phyloP scores from a whole-genome alignment of 2,329 filamentous ascomycete species.

The Neonectria magnoliae region DNA sequence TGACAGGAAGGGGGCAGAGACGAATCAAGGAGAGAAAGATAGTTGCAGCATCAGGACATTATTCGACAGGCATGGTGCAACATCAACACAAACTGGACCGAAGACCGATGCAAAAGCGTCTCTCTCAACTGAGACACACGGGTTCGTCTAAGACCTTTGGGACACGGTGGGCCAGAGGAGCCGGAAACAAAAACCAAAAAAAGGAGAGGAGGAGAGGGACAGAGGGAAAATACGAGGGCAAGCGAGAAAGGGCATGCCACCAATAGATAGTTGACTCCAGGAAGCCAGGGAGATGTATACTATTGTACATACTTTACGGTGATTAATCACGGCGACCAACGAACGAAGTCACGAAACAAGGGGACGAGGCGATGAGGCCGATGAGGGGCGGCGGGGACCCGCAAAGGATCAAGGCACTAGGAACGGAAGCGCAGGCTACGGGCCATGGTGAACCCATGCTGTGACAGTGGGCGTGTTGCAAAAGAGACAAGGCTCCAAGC shows the following conservation, averaged over 20 bases:
- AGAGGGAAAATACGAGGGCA: neutral
- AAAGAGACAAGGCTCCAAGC: constrained; percentile 3
- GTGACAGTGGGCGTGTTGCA: constrained; percentile 32
- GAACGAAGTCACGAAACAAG: constrained; percentile 21
- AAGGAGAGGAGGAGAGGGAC: neutral
- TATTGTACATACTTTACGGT: neutral
- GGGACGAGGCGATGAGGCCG: constrained; percentile 1
- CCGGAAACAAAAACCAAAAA: constrained; percentile 2
- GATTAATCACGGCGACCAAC: constrained; percentile 10
- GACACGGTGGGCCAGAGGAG: constrained; percentile 9
- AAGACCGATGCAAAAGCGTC: constrained; percentile 3
- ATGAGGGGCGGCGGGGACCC: neutral
- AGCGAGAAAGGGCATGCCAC: neutral
- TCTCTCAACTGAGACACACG: constrained; percentile 5
- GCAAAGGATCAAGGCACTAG: constrained; percentile 5
- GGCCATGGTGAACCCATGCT: constrained; percentile 25
- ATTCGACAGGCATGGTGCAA: constrained; percentile 17
- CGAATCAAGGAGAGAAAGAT: constrained; percentile 7
- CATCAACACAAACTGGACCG: neutral
- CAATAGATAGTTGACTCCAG: neutral
- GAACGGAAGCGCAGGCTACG: neutral
- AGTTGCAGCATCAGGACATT: constrained; percentile 17
- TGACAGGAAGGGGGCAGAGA: constrained; percentile 4
- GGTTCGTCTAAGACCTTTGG: constrained; percentile 10
- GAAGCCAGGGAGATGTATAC: neutral